Base-by-base conservation (phyloP, 306 rosid species). In the Rosa chinensis region DNA sequence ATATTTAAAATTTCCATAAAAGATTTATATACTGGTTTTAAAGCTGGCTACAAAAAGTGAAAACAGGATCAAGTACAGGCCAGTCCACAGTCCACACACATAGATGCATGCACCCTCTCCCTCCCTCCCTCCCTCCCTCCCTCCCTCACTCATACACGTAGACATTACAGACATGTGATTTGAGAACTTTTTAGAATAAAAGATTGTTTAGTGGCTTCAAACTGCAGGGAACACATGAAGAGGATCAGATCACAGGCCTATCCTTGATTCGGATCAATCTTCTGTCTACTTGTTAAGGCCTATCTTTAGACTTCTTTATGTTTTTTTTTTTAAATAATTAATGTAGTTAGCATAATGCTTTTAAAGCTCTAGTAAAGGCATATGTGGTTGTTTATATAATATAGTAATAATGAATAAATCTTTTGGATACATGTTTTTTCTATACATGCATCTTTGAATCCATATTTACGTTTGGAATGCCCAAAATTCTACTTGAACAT, bases 41-140 rank as follows among this genome's bases (percentile, higher is more conserved):
- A n/a, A 20, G 10, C 55, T 69, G 73, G 52, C 44, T 44, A 8
- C 53, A 45, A 44, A 42, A 44, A n/a, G 44, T 21, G 2, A 44
- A 69, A 49, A 13, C n/a, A 42, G 72, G 72, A 67, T 67, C 50
- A 67, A 67, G 28, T 40, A 67, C 49, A n/a, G 20, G 73, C 32
- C 35, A 4, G 50, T 23, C 25, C 58, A 43, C 47, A 28, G 32
- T 28, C 32, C 32, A 28, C 32, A 28, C 32, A 28, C 32, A 28
- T 28, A 28, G 32, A 28, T 28, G 32, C 32, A 28, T 2, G 3
- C 37, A 32, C 37, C 37, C 37, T 4, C 28, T 1, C 35, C 1
- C 35, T 1, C 35, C 1, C 35, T 32, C 35, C 1, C 35, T 32
- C 35, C 1, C 35, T 32, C 35, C 1, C 35, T 32, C 35, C 1